Base-by-base conservation (phyloP, 768 basidiomycete genomes). In the Suillus bovinus region DNA sequence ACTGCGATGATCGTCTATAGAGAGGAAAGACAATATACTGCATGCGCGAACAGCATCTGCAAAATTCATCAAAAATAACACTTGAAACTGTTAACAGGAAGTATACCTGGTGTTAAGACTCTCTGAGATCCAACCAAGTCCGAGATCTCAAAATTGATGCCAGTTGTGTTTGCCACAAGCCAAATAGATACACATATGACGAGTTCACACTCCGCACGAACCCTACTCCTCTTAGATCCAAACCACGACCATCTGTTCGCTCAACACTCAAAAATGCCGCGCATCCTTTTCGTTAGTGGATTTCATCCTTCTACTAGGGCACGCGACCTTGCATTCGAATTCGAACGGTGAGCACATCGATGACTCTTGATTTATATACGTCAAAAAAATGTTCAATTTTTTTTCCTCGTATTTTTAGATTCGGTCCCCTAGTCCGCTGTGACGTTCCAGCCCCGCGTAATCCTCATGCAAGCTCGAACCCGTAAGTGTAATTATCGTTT, bases 401-500 rank as follows among this genome's bases (percentile, higher is more conserved):
- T 52, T 49, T 63, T n/a, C 50, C n/a, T 24, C 27, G 16, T 27
- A 56, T 56, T 56, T 39, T 27, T 71, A 94, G 92, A 61, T 94
- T 81, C 67, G 93, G 93, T 20, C 89, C 88, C 60, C 82, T 95
- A 33, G 84, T 94, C 64, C 90, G 93, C 63, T 95, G 93, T 77
- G 93, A 95, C 71, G 91, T 95, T 17, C 93, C 93, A 20, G 93
- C 93, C 2, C 90, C 92, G 2, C 86, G 91, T 66, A 90, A 91
- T 76, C 86, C 88, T 0, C 82, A 88, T 65, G 85, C 89, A 20
- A 83, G 81, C 61, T 82, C 88, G 46, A 91, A 90, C 70, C 91
- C 92, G 92, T 94, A 81, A 91, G 92, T 93, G 38, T 63, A 61
- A 60, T 61, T 38, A 47, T 61, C 10, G 6, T 27, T 63, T 63